Percentiles rank a stretch among this genome's conserved stretches.
Evolutionary conservation across 352 stramenopile genomes (phyloP).

Genomic region (Phytophthora ramorum): DNA sequence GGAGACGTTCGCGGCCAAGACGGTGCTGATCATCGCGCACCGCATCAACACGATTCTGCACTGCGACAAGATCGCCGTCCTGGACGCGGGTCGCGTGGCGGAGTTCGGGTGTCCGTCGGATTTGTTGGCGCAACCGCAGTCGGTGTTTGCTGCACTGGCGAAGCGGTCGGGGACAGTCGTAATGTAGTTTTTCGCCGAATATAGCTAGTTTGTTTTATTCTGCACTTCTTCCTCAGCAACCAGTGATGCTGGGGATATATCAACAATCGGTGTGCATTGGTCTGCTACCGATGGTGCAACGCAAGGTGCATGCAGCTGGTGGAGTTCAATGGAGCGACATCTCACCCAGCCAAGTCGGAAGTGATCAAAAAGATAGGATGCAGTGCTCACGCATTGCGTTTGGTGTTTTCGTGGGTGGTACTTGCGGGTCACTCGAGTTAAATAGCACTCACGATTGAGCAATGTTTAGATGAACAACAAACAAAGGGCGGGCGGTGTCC

Average conservation of each 20-base stretch:
- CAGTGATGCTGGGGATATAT: no score
- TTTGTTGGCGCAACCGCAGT: conserved; percentile 72
- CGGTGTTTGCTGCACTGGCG: conserved; percentile 73
- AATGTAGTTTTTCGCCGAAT: neutral
- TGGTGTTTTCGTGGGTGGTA: no score
- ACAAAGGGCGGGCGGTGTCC: conserved; percentile 3
- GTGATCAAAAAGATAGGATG: conserved; percentile 7
- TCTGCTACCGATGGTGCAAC: no score
- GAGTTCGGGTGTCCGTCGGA: conserved; percentile 55
- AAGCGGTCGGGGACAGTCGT: conserved; percentile 27
- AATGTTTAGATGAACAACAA: conserved; percentile 1
- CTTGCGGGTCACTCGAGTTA: no score
- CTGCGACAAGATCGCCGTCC: conserved; percentile 7
- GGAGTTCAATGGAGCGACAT: neutral
- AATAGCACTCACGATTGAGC: neutral
- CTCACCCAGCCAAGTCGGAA: neutral
- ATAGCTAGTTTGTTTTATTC: no score
- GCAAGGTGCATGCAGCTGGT: neutral
- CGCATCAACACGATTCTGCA: conserved; percentile 10
- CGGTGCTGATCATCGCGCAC: conserved; percentile 7
- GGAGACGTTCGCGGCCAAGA: conserved; percentile 5
- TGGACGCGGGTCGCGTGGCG: conserved; percentile 29
- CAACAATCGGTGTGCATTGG: neutral
- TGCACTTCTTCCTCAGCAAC: no score
- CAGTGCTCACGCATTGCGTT: neutral